Conservation (phyloP, 202 grass and related monocot species). For the Brachypodium distachyon region DNA sequence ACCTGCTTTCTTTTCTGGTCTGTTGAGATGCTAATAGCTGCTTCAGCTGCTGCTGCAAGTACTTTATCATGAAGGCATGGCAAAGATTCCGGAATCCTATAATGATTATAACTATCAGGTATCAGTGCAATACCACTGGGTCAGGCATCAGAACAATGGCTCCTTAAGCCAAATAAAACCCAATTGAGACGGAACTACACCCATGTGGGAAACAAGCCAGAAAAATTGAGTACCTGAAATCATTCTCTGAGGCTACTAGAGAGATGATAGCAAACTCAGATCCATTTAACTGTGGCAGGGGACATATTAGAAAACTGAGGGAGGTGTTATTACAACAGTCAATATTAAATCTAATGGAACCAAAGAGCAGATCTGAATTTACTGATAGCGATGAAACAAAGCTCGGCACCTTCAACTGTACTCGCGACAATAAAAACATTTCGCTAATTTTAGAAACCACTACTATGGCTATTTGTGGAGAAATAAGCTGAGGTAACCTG, state of each 20-base stretch:
- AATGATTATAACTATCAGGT: conserved; percentile 8
- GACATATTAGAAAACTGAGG: conserved; percentile 8
- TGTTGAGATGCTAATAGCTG: conserved; percentile 50
- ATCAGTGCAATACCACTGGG: conserved; percentile 7
- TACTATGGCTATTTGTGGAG: not conserved
- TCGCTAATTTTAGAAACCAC: not conserved
- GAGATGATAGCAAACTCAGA: conserved; percentile 81
- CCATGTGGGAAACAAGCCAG: not conserved
- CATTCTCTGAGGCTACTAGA: conserved; percentile 55
- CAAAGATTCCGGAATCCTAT: conserved; percentile 76
- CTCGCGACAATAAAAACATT: conserved; percentile 14
- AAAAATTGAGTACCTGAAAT: conserved; percentile 66
- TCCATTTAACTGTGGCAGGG: conserved; percentile 52
- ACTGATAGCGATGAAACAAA: not conserved
- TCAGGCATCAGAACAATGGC: not conserved
- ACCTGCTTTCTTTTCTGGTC: conserved; percentile 87
- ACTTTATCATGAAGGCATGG: conserved; percentile 94
- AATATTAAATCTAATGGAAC: not conserved
- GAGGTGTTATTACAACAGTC: not conserved
- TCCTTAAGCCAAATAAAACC: not conserved
- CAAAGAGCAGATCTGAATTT: not conserved
- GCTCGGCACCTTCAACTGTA: not conserved
- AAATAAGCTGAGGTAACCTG: not conserved
- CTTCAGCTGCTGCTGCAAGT: conserved; percentile 83
- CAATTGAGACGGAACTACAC: not conserved